Conservation (phyloP, 2,329 filamentous ascomycete genomes). For the Ceratocystis huliohia region DNA sequence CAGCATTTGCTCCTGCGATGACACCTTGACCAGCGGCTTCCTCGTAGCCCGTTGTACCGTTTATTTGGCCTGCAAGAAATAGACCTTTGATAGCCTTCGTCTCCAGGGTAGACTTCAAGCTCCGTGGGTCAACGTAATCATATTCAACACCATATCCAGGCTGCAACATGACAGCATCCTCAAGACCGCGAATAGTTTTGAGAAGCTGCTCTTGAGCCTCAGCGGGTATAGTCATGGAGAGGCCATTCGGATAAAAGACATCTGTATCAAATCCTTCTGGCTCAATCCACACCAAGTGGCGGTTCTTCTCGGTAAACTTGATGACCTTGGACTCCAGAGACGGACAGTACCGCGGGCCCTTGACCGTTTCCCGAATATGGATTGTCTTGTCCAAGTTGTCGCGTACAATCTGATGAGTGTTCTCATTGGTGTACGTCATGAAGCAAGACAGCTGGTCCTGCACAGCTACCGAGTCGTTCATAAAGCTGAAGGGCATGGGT, state of each 20-base stretch:
- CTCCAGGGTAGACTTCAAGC: slow-evolving; percentile 76
- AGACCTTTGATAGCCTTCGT: slow-evolving; percentile 83
- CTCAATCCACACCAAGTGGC: slow-evolving; percentile 91
- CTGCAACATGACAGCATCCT: slow-evolving; percentile 83
- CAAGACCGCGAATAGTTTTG: slow-evolving; percentile 76
- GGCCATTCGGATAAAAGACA: slow-evolving; percentile 87
- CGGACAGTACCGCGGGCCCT: slow-evolving; percentile 87
- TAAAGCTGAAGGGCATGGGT: slow-evolving; percentile 79
- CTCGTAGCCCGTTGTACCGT: slow-evolving; percentile 95
- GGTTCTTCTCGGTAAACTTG: slow-evolving; percentile 65
- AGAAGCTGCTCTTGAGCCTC: slow-evolving; percentile 76
- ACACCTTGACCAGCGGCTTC: slow-evolving; percentile 91
- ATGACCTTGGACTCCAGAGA: slow-evolving; percentile 91
- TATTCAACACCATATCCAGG: slow-evolving; percentile 97
- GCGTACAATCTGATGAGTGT: slow-evolving; percentile 70
- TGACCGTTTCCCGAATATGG: slow-evolving; percentile 90
- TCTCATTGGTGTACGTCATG: slow-evolving; percentile 74
- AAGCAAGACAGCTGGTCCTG: slow-evolving; percentile 75
- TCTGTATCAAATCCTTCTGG: slow-evolving; percentile 87
- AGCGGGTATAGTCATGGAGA: slow-evolving; percentile 90
- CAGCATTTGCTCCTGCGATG: slow-evolving; percentile 86
- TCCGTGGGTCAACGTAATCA: slow-evolving; percentile 91
- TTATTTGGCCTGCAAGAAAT: slow-evolving; percentile 91
- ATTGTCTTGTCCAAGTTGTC: slow-evolving; percentile 90
- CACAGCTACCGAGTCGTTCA: slow-evolving; percentile 67